Evolutionary conservation across 1,139 yeast species (phyloP), one percentile per base, ranked within the genome.

Genomic region (Pichia sp.): DNA sequence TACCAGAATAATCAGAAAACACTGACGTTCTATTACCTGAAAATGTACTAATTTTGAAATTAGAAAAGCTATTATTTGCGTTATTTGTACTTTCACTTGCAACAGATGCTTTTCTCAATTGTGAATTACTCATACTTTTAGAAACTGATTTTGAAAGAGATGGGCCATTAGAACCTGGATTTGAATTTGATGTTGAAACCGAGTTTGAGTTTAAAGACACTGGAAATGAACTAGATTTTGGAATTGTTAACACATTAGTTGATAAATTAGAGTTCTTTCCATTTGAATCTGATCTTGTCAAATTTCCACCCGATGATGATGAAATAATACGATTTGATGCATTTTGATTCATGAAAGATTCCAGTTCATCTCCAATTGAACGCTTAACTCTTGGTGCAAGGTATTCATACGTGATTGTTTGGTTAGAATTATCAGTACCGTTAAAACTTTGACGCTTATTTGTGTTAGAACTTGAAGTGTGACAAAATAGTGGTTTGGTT

Each of bases 1-100:
- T 66, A 11, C 77, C 78, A 0, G 78, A 70, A 59, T 76, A 76
- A 33, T 71, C 72, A 0, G 79, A 75, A 45, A 73, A 57, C 56
- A 71, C 60, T 7, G 80, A 75, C 18, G 66, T 60, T 59, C 79
- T 65, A 44, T 70, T 69, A 4, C 67, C 72, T 16, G 65, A 47
- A 22, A 13, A 13, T 41, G 22, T 19, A 11, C 16, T 14, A 19
- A 29, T 18, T 33, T 13, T 34, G 5, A 30, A 42, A 30, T 30
- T 44, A 31, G 41, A n/a, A 11, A 34, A 34, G 5, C 25, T 16
- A 41, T 33, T 44, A 5, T 45, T 31, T 33, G 16, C 13, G 3
- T 19, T 10, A 25, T 31, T 36, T 18, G 41, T 41, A 6, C 19
- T 8, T 13, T 33, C 14, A 36, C 42, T 41, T 31, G 47, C 38